Evolutionary conservation across 1,284 basidiomycete genomes (phyloP), one percentile per base, ranked within the genome.

Genomic region (Agaricales sp.): DNA sequence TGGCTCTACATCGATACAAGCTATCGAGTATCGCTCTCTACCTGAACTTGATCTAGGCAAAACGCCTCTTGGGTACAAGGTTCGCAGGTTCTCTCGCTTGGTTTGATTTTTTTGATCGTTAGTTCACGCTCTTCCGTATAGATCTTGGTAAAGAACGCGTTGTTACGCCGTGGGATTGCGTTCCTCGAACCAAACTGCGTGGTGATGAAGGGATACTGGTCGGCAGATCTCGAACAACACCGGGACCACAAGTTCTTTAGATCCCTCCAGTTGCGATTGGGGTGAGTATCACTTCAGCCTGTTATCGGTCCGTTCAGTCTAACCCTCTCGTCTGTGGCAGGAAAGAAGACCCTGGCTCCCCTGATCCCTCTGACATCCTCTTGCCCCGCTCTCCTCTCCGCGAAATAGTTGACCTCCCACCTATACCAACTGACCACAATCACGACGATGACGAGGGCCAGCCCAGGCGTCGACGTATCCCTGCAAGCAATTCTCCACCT

Each of bases 21-120:
- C 82, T 1, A 78, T 88, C 52, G 87, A 90, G 58, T 84, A 78
- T 54, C 72, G 72, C 43, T 63, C 66, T 8, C 58, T 90, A 25
- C 74, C 77, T 3, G 67, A 78, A 43, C 54, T 90, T 14, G 69
- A 73, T 45, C 71, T 90, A 1, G 82, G 80, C 8, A 72, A 70
- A 11, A 88, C 86, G 1, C 76, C 74, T 0, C 66, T 89, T 19
- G 87, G 87, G 2, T 84, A 67, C 59, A 90, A 90, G 69, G 87
- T 85, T 48, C 50, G 69, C n/a, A n/a, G n/a, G n/a, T n/a, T n/a
- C n/a, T n/a, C n/a, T n/a, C n/a, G n/a, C n/a, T n/a, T n/a, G n/a
- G n/a, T n/a, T 35, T 35, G 30, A 35, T 35, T 35, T 8, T 57
- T 25, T 51, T 45, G 50, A n/a, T 23, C 43, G 46, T 45, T 2